Evolutionary conservation across 768 basidiomycete genomes (phyloP).

Genomic region (Naematelia encephala): DNA sequence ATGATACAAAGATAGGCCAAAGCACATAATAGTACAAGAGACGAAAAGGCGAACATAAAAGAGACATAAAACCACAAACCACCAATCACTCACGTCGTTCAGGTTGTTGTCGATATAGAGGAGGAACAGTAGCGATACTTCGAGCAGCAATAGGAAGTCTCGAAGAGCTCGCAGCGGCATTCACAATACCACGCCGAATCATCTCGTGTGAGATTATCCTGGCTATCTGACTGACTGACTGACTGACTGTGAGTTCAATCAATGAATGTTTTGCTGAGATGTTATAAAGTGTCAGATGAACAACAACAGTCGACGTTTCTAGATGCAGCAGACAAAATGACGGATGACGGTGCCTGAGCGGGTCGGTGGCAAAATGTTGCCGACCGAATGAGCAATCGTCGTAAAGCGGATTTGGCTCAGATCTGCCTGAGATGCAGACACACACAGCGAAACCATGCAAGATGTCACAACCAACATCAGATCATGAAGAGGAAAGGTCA

Average conservation of each 20-base stretch:
- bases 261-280: too few species aligned
- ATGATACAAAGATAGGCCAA: too few species aligned
- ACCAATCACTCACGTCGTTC: slow-evolving; percentile 15
- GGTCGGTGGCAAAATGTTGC: not conserved
- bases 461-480: too few species aligned
- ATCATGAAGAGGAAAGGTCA: too few species aligned
- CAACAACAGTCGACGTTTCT: not conserved
- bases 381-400: not conserved
- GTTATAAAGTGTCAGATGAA: too few species aligned
- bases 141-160: not conserved
- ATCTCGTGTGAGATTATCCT: not conserved
- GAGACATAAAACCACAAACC: not conserved
- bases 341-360: not conserved
- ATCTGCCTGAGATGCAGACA: too few species aligned
- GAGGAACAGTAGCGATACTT: slow-evolving; percentile 9
- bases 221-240: too few species aligned
- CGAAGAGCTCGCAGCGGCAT: not conserved
- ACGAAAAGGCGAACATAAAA: not conserved
- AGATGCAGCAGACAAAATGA: not conserved
- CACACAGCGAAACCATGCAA: too few species aligned
- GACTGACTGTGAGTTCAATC: too few species aligned
- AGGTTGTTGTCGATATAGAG: slow-evolving; percentile 13
- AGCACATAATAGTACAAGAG: not conserved
- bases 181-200: not conserved
- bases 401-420: too few species aligned